Percentiles rank a stretch among this genome's conserved stretches.
phyloP scores from a whole-genome alignment of 352 stramenopile species.

The Peronospora belbahrii region DNA sequence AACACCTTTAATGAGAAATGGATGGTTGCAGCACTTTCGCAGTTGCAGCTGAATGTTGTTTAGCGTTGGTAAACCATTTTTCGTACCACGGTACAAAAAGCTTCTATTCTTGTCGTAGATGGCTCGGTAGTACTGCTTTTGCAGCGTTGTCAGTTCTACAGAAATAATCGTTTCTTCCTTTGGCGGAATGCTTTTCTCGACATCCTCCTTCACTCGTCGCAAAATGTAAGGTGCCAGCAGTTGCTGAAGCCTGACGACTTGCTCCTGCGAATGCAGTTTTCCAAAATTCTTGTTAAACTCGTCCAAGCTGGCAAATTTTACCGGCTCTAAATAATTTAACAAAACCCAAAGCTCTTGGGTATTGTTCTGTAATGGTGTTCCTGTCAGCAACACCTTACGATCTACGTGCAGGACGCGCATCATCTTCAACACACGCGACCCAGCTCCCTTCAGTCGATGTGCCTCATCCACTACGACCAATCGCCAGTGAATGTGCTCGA shows the following conservation, averaged over 20 bases:
- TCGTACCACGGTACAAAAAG: conserved; percentile 89
- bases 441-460: conserved; percentile 69
- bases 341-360: conserved; percentile 95
- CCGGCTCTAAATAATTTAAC: conserved; percentile 93
- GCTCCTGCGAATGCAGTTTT: conserved; percentile 86
- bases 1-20: conserved; percentile 96
- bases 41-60: conserved; percentile 99
- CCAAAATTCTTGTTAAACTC: conserved; percentile 91
- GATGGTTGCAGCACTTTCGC: conserved; percentile 99
- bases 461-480: conserved; percentile 80
- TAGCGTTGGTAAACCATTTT: conserved; percentile 84
- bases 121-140: conserved; percentile 99
- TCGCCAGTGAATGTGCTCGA: conserved; percentile 82
- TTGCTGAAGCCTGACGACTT: conserved; percentile 92
- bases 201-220: conserved; percentile 95
- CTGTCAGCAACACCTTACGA: conserved; percentile 92
- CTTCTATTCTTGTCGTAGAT: conserved; percentile 99
- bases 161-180: conserved; percentile 96
- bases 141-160: conserved; percentile 95
- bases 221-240: conserved; percentile 92
- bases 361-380: conserved; percentile 96
- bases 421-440: conserved; percentile 81
- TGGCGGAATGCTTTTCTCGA: conserved; percentile 93
- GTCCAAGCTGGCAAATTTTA: conserved; percentile 87
- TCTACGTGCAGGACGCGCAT: conserved; percentile 82